A percentile compares a stretch with the other conserved stretches of the same genome.
phyloP scores from a whole-genome alignment of 176 grass and related monocot genomes.

The Zizania latifolia region DNA sequence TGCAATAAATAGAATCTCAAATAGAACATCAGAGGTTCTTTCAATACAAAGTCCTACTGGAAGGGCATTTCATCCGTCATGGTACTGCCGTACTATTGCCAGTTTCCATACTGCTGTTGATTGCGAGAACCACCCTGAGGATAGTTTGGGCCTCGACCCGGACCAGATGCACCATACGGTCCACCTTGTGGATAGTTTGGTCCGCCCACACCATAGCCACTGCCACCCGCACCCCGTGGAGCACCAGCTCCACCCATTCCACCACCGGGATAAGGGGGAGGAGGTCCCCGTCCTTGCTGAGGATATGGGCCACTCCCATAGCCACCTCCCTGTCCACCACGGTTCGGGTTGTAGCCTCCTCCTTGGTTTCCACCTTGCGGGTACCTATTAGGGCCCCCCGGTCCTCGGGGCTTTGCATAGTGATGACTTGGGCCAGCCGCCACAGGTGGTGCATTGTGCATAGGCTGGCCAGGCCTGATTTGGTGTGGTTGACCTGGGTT shows the following conservation, averaged over 20 bases:
- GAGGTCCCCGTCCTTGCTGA: constrained; percentile 60
- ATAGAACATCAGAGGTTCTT: not conserved
- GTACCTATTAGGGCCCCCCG: constrained; percentile 68
- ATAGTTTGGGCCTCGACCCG: constrained; percentile 52
- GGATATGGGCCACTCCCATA: constrained; percentile 65
- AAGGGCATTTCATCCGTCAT: not conserved
- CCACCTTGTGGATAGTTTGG: constrained; percentile 65
- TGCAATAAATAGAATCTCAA: not conserved
- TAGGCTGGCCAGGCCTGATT: constrained; percentile 64
- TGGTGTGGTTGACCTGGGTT: constrained; percentile 62
- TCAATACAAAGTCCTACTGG: not conserved
- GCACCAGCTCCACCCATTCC: constrained; percentile 43
- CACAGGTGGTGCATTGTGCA: constrained; percentile 63
- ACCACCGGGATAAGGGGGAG: constrained; percentile 53
- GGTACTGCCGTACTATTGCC: constrained; percentile 42
- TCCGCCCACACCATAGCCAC: constrained; percentile 46
- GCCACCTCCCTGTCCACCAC: constrained; percentile 61
- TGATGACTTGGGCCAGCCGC: constrained; percentile 66
- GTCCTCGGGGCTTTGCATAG: constrained; percentile 71
- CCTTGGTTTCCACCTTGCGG: constrained; percentile 59
- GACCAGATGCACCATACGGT: constrained; percentile 58
- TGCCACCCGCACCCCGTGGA: constrained; percentile 24
- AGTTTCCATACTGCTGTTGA: constrained; percentile 74
- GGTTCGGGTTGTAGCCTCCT: constrained; percentile 59
- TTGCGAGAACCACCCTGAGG: constrained; percentile 49